A percentile compares a stretch with the other conserved stretches of the same genome.
These are phyloP conservation scores for Mycosphaerelloides madeirae DNA, from an alignment of 2,329 filamentous ascomycete genomes.

Conservation along the genomic window DNA sequence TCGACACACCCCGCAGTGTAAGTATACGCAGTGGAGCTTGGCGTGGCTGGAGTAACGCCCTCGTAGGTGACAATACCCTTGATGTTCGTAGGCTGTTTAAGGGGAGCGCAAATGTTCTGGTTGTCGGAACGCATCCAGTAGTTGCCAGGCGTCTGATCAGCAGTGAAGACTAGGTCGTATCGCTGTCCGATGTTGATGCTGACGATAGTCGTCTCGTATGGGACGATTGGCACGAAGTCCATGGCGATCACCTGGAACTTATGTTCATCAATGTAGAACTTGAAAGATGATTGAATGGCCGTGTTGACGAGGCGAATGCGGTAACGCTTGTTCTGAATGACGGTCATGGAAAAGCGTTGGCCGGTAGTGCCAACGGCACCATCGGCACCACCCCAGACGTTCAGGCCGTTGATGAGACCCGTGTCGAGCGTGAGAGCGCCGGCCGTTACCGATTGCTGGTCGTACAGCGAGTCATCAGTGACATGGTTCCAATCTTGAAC, in stretches of 20 bases:
- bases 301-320: conserved; percentile 31
- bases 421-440: conserved; percentile 38
- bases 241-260: conserved; percentile 36
- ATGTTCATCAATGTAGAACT: conserved; percentile 42
- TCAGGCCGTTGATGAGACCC: conserved; percentile 43
- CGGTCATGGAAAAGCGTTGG: conserved; percentile 27
- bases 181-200: conserved; percentile 35
- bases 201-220: conserved; percentile 35
- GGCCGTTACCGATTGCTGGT: conserved; percentile 7
- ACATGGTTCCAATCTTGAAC: conserved; percentile 38
- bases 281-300: conserved; percentile 39
- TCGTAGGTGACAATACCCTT: conserved; percentile 37
- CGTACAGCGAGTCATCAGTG: conserved; percentile 35
- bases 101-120: conserved; percentile 37
- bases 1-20: conserved; percentile 36
- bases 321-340: conserved; percentile 27
- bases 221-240: conserved; percentile 36
- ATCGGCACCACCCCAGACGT: conserved; percentile 30
- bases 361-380: conserved; percentile 23
- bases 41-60: conserved; percentile 24
- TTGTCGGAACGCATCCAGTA: conserved; percentile 36
- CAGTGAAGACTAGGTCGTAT: conserved; percentile 30
- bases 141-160: conserved; percentile 24
- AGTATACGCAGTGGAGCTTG: conserved; percentile 32
- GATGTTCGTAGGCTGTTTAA: conserved; percentile 31